A percentile compares a stretch with the other conserved stretches of the same genome.
Conservation (phyloP, 306 rosid species). For the Malus sieversii region DNA sequence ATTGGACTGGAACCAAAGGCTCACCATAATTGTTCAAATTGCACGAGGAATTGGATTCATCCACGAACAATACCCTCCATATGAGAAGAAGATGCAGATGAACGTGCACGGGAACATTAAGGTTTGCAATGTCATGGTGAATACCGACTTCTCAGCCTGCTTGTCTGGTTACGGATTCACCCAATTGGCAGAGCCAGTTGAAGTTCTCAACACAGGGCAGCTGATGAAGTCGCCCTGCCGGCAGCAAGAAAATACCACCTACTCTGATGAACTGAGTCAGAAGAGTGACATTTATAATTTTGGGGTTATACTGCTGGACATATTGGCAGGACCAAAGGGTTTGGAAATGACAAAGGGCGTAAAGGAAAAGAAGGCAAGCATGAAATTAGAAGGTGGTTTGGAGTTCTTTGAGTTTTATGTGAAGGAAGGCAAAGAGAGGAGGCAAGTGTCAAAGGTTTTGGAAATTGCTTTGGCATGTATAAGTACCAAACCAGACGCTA, state of each 20-base stretch:
- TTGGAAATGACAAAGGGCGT: not conserved
- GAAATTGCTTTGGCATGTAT: slow-evolving; percentile 8
- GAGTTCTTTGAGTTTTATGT: slow-evolving; percentile 12
- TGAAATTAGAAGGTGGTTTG: not conserved
- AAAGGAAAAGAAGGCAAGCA: not conserved
- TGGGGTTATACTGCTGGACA: slow-evolving; percentile 17
- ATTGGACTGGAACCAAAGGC: slow-evolving; percentile 25
- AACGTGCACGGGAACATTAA: slow-evolving; percentile 22
- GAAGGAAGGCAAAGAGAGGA: slow-evolving; percentile 7
- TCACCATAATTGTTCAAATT: slow-evolving; percentile 9
- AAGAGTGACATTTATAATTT: slow-evolving; percentile 6
- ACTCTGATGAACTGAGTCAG: slow-evolving; percentile 1
- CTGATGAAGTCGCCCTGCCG: not conserved
- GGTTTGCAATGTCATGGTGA: slow-evolving; percentile 13
- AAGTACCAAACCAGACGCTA: not conserved
- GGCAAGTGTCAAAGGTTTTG: slow-evolving; percentile 3
- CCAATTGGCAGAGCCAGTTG: slow-evolving; percentile 10
- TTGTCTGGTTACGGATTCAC: slow-evolving; percentile 17
- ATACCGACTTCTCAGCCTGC: slow-evolving; percentile 17
- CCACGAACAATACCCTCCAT: slow-evolving; percentile 4
- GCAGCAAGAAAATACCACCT: not conserved
- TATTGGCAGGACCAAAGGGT: slow-evolving; percentile 12
- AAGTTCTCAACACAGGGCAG: not conserved
- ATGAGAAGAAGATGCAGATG: slow-evolving; percentile 12
- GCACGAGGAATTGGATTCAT: slow-evolving; percentile 10